Conservation (phyloP, 2,329 filamentous ascomycete species). For the Colletotrichum coccodes region DNA sequence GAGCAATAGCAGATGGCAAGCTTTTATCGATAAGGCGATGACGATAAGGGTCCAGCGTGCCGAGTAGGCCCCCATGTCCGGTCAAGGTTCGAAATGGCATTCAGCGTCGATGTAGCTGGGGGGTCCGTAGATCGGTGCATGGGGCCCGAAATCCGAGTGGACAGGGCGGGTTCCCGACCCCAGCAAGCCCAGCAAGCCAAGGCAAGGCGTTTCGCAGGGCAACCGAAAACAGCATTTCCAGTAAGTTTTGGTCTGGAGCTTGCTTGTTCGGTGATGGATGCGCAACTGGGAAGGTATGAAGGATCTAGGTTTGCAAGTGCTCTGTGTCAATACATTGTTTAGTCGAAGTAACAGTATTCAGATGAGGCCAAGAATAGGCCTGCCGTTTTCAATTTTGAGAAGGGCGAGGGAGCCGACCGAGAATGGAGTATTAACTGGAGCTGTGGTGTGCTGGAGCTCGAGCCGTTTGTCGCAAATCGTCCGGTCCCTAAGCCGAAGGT, state of each 20-base stretch:
- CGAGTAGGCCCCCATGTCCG: conserved; percentile 1
- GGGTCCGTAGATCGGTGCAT: conserved; percentile 30
- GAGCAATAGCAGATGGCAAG: background rate
- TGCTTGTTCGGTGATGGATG: conserved; percentile 1
- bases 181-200: conserved; percentile 21
- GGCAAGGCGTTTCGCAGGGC: conserved; percentile 29
- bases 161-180: conserved; percentile 6
- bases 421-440: background rate
- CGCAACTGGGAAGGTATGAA: background rate
- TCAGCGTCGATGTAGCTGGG: conserved; percentile 11
- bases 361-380: conserved; percentile 11
- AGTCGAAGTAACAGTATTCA: conserved; percentile 5
- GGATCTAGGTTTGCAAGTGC: background rate
- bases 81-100: conserved; percentile 4
- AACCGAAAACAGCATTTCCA: conserved; percentile 25
- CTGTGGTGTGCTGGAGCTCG: conserved; percentile 2
- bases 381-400: background rate
- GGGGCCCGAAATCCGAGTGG: conserved; percentile 20
- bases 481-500: conserved; percentile 24
- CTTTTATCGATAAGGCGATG: conserved; percentile 3
- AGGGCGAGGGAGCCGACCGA: background rate
- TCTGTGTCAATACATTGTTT: background rate
- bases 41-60: background rate
- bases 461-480: conserved; percentile 30
- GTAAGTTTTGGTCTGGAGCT: conserved; percentile 8